Percentiles rank a stretch among this genome's conserved stretches.
Conservation (phyloP, 139 green algal species). For the Chlorella sorokiniana region DNA sequence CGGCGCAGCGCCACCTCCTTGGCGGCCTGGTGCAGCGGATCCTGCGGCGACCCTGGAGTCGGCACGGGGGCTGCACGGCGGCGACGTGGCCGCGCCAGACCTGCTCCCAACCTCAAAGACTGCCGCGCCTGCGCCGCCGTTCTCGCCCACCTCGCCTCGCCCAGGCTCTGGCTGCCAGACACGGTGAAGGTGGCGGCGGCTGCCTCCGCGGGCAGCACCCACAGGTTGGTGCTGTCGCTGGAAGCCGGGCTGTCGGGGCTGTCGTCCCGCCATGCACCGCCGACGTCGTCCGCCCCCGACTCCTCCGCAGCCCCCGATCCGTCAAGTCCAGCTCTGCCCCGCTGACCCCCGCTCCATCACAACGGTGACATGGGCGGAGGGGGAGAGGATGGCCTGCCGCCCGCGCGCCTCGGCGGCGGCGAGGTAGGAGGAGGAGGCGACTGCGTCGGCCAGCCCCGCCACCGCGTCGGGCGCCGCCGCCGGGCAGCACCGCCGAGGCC, state of each 20-base stretch:
- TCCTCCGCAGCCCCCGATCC: neutral
- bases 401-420: slow-evolving; percentile 5
- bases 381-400: slow-evolving; percentile 35
- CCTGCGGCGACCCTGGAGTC: slow-evolving; percentile 36
- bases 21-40: slow-evolving; percentile 36
- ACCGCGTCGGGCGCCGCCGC: neutral
- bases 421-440: slow-evolving; percentile 20
- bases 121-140: neutral
- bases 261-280: neutral
- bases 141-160: neutral
- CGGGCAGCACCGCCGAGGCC: slow-evolving; percentile 1
- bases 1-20: slow-evolving; percentile 25
- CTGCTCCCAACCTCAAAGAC: neutral
- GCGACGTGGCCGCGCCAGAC: neutral
- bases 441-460: slow-evolving; percentile 20
- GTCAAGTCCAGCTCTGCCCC: neutral
- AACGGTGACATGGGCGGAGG: slow-evolving; percentile 46
- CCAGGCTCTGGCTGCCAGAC: slow-evolving; percentile 28
- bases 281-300: neutral
- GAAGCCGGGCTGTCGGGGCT: slow-evolving; percentile 5
- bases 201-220: slow-evolving; percentile 26
- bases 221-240: slow-evolving; percentile 18
- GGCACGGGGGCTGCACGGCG: neutral
- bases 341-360: slow-evolving; percentile 7
- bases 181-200: slow-evolving; percentile 9